Conservation (phyloP, 768 basidiomycete species). For the Lactifluus piperatus region DNA sequence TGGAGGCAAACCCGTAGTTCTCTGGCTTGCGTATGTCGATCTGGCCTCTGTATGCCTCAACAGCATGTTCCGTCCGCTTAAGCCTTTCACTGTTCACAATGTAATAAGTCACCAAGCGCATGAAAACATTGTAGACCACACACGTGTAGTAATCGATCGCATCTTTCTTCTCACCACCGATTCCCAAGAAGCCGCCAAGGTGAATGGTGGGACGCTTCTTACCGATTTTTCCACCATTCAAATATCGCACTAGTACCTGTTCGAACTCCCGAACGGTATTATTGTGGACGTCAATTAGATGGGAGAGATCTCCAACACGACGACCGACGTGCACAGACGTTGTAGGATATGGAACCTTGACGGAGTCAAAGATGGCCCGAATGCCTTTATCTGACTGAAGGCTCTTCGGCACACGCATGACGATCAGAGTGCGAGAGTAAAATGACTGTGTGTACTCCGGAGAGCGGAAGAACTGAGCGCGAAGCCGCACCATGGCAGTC, state of each 20-base stretch:
- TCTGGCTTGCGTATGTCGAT: constrained; percentile 73
- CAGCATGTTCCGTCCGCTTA: constrained; percentile 58
- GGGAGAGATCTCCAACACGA: constrained; percentile 79
- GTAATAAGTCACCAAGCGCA: background rate
- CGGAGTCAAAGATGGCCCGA: constrained; percentile 58
- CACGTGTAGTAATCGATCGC: constrained; percentile 93
- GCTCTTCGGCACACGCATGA: constrained; percentile 71
- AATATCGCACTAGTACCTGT: constrained; percentile 77
- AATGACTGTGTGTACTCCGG: constrained; percentile 84
- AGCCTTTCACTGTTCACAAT: constrained; percentile 32
- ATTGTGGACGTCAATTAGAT: constrained; percentile 89
- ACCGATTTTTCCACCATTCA: constrained; percentile 73
- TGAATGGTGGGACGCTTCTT: constrained; percentile 75
- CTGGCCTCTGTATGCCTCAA: constrained; percentile 63
- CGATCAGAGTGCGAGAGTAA: constrained; percentile 86
- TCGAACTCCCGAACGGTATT: constrained; percentile 91
- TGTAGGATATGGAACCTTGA: constrained; percentile 77
- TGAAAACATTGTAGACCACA: constrained; percentile 24
- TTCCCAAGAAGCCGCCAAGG: constrained; percentile 71
- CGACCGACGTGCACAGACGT: constrained; percentile 87
- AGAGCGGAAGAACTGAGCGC: constrained; percentile 82
- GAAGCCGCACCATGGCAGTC: constrained; percentile 68
- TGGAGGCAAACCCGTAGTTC: constrained; percentile 86
- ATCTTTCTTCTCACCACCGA: constrained; percentile 79
- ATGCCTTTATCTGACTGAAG: constrained; percentile 82